Conservation (phyloP, 768 basidiomycete genomes). For the Amanita muscaria region DNA sequence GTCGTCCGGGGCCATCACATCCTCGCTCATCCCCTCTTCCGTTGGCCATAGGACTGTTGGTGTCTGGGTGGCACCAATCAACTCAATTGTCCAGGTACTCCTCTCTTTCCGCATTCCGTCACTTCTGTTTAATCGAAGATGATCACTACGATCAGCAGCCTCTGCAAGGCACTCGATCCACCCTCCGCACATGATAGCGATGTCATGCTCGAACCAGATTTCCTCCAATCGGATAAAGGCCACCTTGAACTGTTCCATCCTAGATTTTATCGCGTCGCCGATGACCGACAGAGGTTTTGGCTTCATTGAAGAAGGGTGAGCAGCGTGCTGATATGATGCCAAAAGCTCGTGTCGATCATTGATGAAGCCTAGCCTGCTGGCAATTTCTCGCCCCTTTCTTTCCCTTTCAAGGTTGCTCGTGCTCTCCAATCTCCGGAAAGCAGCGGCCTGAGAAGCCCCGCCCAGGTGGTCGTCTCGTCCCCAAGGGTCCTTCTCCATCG, state of each 20-base stretch:
- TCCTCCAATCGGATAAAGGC: slow-evolving; percentile 39
- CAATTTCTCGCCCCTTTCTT: slow-evolving; percentile 26
- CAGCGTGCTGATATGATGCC: slow-evolving; percentile 37
- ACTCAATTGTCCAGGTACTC: slow-evolving; percentile 35
- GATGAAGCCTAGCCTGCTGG: slow-evolving; percentile 19
- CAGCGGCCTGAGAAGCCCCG: slow-evolving; percentile 60
- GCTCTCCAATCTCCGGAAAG: slow-evolving; percentile 44
- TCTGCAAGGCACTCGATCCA: slow-evolving; percentile 48
- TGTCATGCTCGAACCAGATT: slow-evolving; percentile 40
- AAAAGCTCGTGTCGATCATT: slow-evolving; percentile 37
- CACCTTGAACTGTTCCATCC: slow-evolving; percentile 48
- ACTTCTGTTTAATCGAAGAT: slow-evolving; percentile 29
- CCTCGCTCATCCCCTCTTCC: slow-evolving; percentile 26
- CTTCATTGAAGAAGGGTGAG: slow-evolving; percentile 39
- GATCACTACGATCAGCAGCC: slow-evolving; percentile 35
- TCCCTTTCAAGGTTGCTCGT: slow-evolving; percentile 22
- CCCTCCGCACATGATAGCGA: slow-evolving; percentile 46
- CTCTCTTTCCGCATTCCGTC: slow-evolving; percentile 24
- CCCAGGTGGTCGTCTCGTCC: slow-evolving; percentile 57
- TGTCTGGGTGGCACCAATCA: slow-evolving; percentile 28
- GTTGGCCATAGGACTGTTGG: slow-evolving; percentile 22
- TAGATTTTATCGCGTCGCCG: slow-evolving; percentile 35
- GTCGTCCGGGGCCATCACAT: slow-evolving; percentile 30
- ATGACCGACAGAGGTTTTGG: slow-evolving; percentile 40
- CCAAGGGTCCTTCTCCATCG: slow-evolving; percentile 59